Evolutionary conservation across 768 basidiomycete species (phyloP).

Genomic region (Agrocybe chaxingu): DNA sequence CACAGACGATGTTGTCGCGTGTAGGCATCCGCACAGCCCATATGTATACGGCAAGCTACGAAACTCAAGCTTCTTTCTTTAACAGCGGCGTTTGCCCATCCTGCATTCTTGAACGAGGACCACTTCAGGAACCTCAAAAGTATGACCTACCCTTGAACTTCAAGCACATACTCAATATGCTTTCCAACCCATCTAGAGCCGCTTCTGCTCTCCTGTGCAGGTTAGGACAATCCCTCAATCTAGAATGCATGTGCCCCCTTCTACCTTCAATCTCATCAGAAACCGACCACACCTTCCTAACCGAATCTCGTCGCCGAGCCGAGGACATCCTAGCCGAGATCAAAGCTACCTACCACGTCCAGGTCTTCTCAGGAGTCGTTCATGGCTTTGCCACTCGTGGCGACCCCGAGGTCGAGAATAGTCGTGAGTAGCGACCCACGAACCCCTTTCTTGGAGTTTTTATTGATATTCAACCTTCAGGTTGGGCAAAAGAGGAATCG

Average conservation of each 20-base stretch:
- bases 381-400: slow-evolving; percentile 52
- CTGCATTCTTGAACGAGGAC: slow-evolving; percentile 43
- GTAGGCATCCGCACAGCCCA: slow-evolving; percentile 23
- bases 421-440: slow-evolving; percentile 24
- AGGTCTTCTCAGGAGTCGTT: slow-evolving; percentile 48
- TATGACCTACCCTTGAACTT: slow-evolving; percentile 19
- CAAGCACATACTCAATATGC: no score
- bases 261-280: slow-evolving; percentile 29
- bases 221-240: slow-evolving; percentile 20
- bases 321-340: slow-evolving; percentile 53
- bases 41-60: background rate
- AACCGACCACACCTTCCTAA: slow-evolving; percentile 50
- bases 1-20: slow-evolving; percentile 44
- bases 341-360: slow-evolving; percentile 53
- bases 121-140: slow-evolving; percentile 47
- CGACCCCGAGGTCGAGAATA: slow-evolving; percentile 36
- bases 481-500: slow-evolving; percentile 58
- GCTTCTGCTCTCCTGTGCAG: slow-evolving; percentile 53
- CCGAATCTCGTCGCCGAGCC: slow-evolving; percentile 47
- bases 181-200: slow-evolving; percentile 35
- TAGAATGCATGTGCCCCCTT: background rate
- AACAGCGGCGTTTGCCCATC: slow-evolving; percentile 56
- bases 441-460: background rate
- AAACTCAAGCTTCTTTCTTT: background rate
- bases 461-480: slow-evolving; percentile 21